phyloP scores from a whole-genome alignment of 345 rosid species.

The Arabidopsis thaliana region TAIR10.1 NC_003071.7:12662501-12663000 shows the following conservation, averaged over 20 bases:
- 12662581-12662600: too few species aligned
- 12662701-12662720: too few species aligned
- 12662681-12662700: too few species aligned
- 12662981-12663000: conserved; percentile 15
- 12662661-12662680: too few species aligned
- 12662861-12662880: conserved; percentile 23
- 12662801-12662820: conserved; percentile 8
- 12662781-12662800: conserved; percentile 13
- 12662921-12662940: conserved; percentile 19
- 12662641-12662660: too few species aligned
- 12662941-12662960: not conserved
- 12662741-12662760: too few species aligned
- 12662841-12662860: conserved; percentile 28
- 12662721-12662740: too few species aligned
- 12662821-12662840: conserved; percentile 31
- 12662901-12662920: conserved; percentile 22
- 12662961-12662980: conserved; percentile 11
- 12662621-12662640: too few species aligned
- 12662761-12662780: conserved; percentile 2
- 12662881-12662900: conserved; percentile 14
- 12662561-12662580: too few species aligned
- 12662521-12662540: not conserved
- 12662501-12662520: not conserved
- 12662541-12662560: too few species aligned
- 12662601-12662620: too few species aligned